A percentile compares a stretch with the other conserved stretches of the same genome.
Evolutionary conservation across 208 protist species (phyloP).

Genomic region (Leishmania tropica): DNA sequence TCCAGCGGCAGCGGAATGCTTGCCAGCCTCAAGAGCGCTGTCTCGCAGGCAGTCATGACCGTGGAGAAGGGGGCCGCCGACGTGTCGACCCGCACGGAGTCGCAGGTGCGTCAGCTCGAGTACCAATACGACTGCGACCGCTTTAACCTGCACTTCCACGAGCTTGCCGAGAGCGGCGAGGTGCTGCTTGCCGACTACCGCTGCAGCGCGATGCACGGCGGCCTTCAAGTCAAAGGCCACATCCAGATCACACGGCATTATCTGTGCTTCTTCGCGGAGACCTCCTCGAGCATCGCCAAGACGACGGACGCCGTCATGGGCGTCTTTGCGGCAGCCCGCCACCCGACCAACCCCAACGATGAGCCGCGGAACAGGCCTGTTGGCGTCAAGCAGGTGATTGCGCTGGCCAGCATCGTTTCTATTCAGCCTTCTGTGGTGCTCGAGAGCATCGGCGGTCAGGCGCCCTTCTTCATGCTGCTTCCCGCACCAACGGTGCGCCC

Average conservation of each 20-base stretch:
- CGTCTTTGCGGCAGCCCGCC: slow-evolving; percentile 22
- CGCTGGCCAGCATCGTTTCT: slow-evolving; percentile 57
- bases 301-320: slow-evolving; percentile 39
- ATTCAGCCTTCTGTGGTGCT: slow-evolving; percentile 68
- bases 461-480: slow-evolving; percentile 71
- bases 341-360: slow-evolving; percentile 20
- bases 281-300: slow-evolving; percentile 32
- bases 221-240: slow-evolving; percentile 42
- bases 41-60: slow-evolving; percentile 39
- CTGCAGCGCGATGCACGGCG: slow-evolving; percentile 66
- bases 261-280: slow-evolving; percentile 68
- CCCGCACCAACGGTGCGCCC: slow-evolving; percentile 66
- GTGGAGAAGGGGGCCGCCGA: slow-evolving; percentile 60
- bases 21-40: slow-evolving; percentile 28
- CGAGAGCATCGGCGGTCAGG: slow-evolving; percentile 43
- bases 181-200: slow-evolving; percentile 69
- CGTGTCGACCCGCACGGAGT: slow-evolving; percentile 49
- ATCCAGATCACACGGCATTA: slow-evolving; percentile 68
- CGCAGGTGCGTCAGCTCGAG: slow-evolving; percentile 61
- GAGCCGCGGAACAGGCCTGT: slow-evolving; percentile 11
- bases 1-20: slow-evolving; percentile 30
- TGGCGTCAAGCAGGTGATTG: slow-evolving; percentile 61
- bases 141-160: slow-evolving; percentile 64
- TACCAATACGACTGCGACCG: slow-evolving; percentile 55
- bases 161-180: slow-evolving; percentile 57